A percentile compares a stretch with the other conserved stretches of the same genome.
These are phyloP conservation scores for Fusarium neocosmosporiellum DNA, from an alignment of 2,329 filamentous ascomycete species.

Conservation along the genomic window DNA sequence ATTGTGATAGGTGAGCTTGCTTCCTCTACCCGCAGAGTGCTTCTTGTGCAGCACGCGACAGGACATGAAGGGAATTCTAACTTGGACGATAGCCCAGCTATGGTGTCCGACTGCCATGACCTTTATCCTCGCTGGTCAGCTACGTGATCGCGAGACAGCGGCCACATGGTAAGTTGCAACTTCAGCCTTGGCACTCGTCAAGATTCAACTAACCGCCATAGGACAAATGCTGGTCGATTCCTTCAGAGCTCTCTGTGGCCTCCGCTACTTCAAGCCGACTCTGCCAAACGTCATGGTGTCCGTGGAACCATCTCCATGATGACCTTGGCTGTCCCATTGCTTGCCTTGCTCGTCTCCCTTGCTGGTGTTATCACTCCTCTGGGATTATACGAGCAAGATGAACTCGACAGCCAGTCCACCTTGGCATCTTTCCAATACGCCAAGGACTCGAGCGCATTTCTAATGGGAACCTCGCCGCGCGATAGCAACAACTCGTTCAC, in stretches of 20 bases:
- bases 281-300: conserved; percentile 46
- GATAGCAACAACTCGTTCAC: conserved; percentile 28
- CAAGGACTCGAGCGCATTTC: conserved; percentile 51
- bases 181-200: no score
- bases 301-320: conserved; percentile 33
- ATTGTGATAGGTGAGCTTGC: conserved; percentile 35
- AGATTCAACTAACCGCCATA: conserved; percentile 1
- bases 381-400: conserved; percentile 54
- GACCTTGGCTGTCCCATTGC: conserved; percentile 36
- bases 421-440: conserved; percentile 50
- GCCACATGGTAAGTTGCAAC: conserved; percentile 49
- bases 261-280: conserved; percentile 52
- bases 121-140: conserved; percentile 49
- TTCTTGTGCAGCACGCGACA: not conserved
- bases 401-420: not conserved
- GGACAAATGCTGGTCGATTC: conserved; percentile 34
- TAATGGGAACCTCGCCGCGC: conserved; percentile 52
- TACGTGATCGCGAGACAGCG: conserved; percentile 51
- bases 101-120: conserved; percentile 50
- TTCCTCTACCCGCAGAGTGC: not conserved
- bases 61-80: not conserved
- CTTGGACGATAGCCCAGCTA: conserved; percentile 47
- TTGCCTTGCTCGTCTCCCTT: conserved; percentile 49
- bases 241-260: conserved; percentile 58
- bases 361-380: conserved; percentile 59